phyloP scores from a whole-genome alignment of 345 rosid species.

The Sisymbrium altissimum region DNA sequence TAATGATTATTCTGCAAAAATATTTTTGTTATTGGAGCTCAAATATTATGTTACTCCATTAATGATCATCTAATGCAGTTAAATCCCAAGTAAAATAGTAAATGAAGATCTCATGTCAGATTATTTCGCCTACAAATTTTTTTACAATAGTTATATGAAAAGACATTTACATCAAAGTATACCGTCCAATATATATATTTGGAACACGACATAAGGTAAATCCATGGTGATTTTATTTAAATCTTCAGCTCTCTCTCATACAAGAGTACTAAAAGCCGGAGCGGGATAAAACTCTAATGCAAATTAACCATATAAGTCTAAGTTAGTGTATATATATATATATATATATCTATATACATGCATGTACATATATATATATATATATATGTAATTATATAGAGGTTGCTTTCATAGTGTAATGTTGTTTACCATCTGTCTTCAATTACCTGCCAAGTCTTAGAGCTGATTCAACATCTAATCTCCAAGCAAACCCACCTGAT shows the following conservation, averaged over 20 bases:
- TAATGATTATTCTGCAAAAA: neutral
- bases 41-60: neutral
- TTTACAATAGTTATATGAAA: neutral
- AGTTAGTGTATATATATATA: slow-evolving; percentile 7
- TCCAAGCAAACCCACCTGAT: slow-evolving; percentile 74
- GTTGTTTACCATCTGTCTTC: slow-evolving; percentile 9
- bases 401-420: neutral
- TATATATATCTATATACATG: neutral
- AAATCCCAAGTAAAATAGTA: neutral
- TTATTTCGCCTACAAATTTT: neutral
- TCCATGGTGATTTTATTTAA: neutral
- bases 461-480: slow-evolving; percentile 76
- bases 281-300: neutral
- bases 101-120: neutral
- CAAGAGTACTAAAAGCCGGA: neutral
- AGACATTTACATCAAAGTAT: neutral
- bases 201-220: neutral
- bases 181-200: neutral
- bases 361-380: neutral
- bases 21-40: neutral
- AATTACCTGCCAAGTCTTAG: slow-evolving; percentile 48
- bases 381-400: neutral
- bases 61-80: neutral
- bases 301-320: neutral
- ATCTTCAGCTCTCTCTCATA: neutral